Base-by-base conservation (phyloP, 352 stramenopile species). In the Phytophthora palmivora region DNA sequence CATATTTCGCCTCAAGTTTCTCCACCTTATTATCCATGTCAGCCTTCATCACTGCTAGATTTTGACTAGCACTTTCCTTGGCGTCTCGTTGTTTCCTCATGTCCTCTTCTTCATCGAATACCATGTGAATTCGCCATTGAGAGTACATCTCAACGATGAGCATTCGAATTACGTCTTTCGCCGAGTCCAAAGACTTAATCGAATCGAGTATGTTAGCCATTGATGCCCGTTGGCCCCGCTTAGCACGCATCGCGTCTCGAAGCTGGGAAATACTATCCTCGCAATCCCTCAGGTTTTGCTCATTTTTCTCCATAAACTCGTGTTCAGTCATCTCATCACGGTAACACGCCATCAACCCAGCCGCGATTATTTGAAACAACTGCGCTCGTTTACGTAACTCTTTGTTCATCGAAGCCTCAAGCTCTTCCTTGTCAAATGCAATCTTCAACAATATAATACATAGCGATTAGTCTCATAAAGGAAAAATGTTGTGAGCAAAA, bases 231-330 rank as follows among this genome's bases (percentile, higher is more conserved):
- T 70, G 62, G 10, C 18, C 38, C 6, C 30, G 55, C 24, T 51
- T 67, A 18, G 67, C 58, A 12, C 60, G 55, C 11, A 91, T 61
- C 12, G 74, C 71, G 16, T 78, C 73, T 14, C 56, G 73, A 30
- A 92, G 68, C 12, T 87, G 71, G 5, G 68, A 72, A 57, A 93
- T 89, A 33, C 60, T 78, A 18, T 89, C 75, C 51, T 94, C 80
- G 39, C 77, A 91, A 15, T 61, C 45, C 14, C 69, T 78, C 3
- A 94, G 48, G 34, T 79, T 61, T 48, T 85, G 53, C 32, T 87
- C 74, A 30, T 89, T 91, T 12, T 62, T 63, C 15, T 77, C 57
- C 19, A 90, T 65, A 39, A 85, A 88, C 42, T 87, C 63, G 47
- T 75, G 67, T 39, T 89, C 78, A 8, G 68, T 81, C 56, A 79